These are phyloP conservation scores for Poronia punctata DNA, from an alignment of 495 filamentous ascomycete genomes.

Conservation along the genomic window DNA sequence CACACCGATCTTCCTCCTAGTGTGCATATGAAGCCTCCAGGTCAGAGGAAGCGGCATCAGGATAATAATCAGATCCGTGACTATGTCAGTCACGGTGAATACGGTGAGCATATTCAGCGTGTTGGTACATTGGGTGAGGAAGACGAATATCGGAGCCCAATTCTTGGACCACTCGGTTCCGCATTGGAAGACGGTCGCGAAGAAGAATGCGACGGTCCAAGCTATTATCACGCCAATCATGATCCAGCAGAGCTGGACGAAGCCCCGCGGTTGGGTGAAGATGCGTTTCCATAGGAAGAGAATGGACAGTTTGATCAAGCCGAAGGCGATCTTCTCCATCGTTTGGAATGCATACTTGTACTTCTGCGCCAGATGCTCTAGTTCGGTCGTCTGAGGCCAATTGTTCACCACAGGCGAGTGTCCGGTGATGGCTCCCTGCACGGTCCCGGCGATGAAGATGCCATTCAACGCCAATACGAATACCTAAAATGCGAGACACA, in stretches of 20 bases:
- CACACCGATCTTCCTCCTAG: slow-evolving; percentile 6
- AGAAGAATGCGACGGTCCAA: slow-evolving; percentile 4
- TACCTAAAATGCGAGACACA: too few relatives aligned
- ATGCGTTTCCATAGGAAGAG: slow-evolving; percentile 7
- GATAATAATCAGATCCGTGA: slow-evolving; percentile 13
- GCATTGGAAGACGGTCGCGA: slow-evolving; percentile 8
- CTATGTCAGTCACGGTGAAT: slow-evolving; percentile 3
- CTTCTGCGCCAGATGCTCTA: slow-evolving; percentile 2
- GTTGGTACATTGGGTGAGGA: slow-evolving; percentile 1
- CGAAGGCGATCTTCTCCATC: slow-evolving; percentile 6
- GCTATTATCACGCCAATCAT: slow-evolving; percentile 2
- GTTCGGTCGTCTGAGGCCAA: neutral
- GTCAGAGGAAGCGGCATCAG: slow-evolving; percentile 13
- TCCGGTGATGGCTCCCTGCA: slow-evolving; percentile 6
- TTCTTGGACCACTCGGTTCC: slow-evolving; percentile 1
- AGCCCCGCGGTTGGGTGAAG: neutral
- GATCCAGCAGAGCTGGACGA: slow-evolving; percentile 1
- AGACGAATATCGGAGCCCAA: slow-evolving; percentile 7
- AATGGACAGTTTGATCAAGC: slow-evolving; percentile 3
- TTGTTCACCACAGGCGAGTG: slow-evolving; percentile 1
- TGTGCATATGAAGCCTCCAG: slow-evolving; percentile 14
- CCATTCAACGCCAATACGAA: slow-evolving; percentile 7
- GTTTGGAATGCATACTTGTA: slow-evolving; percentile 10
- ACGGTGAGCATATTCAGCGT: slow-evolving; percentile 4
- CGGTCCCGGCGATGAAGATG: slow-evolving; percentile 6